Evolutionary conservation across 768 basidiomycete genomes (phyloP).

Genomic region (Leccinum disarticulatum): DNA sequence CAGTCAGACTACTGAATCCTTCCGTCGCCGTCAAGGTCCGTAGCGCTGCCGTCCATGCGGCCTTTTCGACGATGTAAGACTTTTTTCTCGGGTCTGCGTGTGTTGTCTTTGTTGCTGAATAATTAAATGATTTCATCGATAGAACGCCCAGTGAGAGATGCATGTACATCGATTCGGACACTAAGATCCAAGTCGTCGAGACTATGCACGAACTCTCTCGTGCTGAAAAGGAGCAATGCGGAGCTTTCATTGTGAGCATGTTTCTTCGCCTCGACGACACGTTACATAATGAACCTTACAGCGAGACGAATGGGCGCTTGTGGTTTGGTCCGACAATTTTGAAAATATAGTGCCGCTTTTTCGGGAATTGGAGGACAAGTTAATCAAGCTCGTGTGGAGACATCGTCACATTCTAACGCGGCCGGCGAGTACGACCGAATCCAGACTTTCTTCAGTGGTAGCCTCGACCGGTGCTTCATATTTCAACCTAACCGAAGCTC

Average conservation of each 20-base stretch:
- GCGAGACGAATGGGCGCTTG: slow-evolving; percentile 79
- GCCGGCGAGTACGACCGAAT: slow-evolving; percentile 21
- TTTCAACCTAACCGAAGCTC: slow-evolving; percentile 51
- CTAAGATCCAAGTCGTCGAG: slow-evolving; percentile 84
- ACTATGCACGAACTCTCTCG: slow-evolving; percentile 63
- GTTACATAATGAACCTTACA: slow-evolving; percentile 24
- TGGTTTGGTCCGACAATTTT: slow-evolving; percentile 83
- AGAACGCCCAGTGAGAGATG: slow-evolving; percentile 55
- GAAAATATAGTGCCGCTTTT: slow-evolving; percentile 74
- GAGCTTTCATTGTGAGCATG: slow-evolving; percentile 74
- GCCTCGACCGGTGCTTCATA: slow-evolving; percentile 52
- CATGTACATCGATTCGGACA: slow-evolving; percentile 73
- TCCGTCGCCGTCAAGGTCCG: slow-evolving; percentile 80
- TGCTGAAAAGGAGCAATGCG: slow-evolving; percentile 90
- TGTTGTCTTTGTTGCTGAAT: background rate
- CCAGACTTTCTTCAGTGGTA: slow-evolving; percentile 37
- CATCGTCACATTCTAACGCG: slow-evolving; percentile 33
- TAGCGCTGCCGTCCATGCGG: slow-evolving; percentile 79
- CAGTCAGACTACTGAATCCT: slow-evolving; percentile 72
- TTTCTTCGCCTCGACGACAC: background rate
- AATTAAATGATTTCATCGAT: background rate
- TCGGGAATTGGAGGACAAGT: slow-evolving; percentile 69
- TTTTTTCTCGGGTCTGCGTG: background rate
- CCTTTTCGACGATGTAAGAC: slow-evolving; percentile 64
- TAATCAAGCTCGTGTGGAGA: slow-evolving; percentile 81